Conservation (phyloP, 2,329 filamentous ascomycete species). For the Gliomastix tumulicola region DNA sequence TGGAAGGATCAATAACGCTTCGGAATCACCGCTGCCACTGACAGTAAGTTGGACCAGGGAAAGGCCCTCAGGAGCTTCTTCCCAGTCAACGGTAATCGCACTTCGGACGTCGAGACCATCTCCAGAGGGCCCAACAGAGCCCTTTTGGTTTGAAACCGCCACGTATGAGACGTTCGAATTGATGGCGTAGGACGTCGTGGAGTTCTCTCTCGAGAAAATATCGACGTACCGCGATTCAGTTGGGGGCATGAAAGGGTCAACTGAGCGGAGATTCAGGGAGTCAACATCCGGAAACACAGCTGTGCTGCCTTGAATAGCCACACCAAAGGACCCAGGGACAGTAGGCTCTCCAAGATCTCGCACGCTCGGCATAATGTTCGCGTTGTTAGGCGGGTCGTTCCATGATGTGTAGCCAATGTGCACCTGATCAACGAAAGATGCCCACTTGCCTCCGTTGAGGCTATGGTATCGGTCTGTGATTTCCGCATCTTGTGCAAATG, state of each 20-base stretch:
- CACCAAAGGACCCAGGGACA: neutral
- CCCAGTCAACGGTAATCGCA: slow-evolving; percentile 10
- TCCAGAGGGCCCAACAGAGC: slow-evolving; percentile 36
- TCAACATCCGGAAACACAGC: slow-evolving; percentile 4
- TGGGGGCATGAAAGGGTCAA: slow-evolving; percentile 27
- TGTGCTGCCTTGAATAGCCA: slow-evolving; percentile 1
- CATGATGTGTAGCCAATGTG: slow-evolving; percentile 39
- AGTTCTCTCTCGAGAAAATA: slow-evolving; percentile 3
- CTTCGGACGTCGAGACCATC: slow-evolving; percentile 6
- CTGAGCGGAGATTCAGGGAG: slow-evolving; percentile 38
- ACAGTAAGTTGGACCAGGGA: neutral
- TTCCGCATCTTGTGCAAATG: slow-evolving; percentile 34
- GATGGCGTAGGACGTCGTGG: slow-evolving; percentile 25
- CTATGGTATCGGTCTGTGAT: slow-evolving; percentile 35
- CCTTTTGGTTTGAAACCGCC: slow-evolving; percentile 40
- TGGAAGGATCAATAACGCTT: slow-evolving; percentile 28
- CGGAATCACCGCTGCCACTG: slow-evolving; percentile 17
- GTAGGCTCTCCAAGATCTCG: neutral
- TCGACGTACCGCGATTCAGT: slow-evolving; percentile 27
- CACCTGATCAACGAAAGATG: slow-evolving; percentile 37
- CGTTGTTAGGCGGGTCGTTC: slow-evolving; percentile 46
- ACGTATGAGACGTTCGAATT: slow-evolving; percentile 48
- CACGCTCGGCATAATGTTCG: slow-evolving; percentile 30
- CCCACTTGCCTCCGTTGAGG: slow-evolving; percentile 28
- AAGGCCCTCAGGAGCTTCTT: slow-evolving; percentile 2